Evolutionary conservation across 1,284 basidiomycete genomes (phyloP).

Genomic region (Papiliotrema nemorosa): DNA sequence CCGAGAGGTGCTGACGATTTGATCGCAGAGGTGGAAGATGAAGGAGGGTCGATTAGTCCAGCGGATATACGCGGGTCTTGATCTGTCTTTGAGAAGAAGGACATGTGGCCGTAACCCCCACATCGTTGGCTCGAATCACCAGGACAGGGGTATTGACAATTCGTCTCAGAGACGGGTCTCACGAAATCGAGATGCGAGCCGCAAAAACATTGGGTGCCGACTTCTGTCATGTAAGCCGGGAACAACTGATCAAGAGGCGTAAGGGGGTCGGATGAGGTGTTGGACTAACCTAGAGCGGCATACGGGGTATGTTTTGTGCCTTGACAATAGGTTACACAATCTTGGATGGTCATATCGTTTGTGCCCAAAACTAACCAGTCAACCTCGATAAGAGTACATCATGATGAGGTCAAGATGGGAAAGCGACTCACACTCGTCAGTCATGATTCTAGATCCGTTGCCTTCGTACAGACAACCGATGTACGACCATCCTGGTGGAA

Average conservation of each 20-base stretch:
- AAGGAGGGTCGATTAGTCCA: neutral
- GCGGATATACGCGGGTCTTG: neutral
- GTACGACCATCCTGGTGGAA: constrained; percentile 6
- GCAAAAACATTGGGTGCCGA: constrained; percentile 12
- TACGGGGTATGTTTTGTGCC: neutral
- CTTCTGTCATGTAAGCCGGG: neutral
- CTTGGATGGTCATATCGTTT: neutral
- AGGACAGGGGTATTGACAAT: constrained; percentile 7
- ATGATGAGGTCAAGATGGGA: no score
- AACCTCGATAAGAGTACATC: no score
- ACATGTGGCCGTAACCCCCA: constrained; percentile 12
- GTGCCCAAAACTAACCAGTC: neutral
- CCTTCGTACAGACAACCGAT: constrained; percentile 7
- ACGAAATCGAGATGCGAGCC: constrained; percentile 1
- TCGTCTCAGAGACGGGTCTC: neutral
- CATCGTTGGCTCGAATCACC: constrained; percentile 5
- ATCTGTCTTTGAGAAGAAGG: constrained; percentile 2
- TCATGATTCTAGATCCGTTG: constrained; percentile 1
- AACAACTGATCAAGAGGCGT: no score
- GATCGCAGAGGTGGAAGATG: neutral
- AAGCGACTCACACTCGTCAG: neutral
- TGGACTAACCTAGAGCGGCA: constrained; percentile 4
- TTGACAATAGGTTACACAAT: constrained; percentile 1
- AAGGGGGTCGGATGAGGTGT: no score
- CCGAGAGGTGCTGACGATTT: neutral